Evolutionary conservation across 441 rosid genomes (phyloP).

Genomic region (Adansonia grandidieri): DNA sequence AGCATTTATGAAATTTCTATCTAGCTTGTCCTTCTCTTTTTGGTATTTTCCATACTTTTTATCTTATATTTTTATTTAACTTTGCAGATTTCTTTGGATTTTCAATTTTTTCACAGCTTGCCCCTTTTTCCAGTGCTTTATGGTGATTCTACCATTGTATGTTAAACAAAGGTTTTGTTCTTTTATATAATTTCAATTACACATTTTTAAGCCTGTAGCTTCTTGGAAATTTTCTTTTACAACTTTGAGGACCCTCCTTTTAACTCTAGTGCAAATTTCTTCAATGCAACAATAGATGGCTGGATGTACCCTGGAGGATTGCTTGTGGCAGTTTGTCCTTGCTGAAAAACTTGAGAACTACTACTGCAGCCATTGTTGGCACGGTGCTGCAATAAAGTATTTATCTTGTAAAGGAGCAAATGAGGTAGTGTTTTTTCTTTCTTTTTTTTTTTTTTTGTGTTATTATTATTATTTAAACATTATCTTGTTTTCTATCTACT

Average conservation of each 20-base stretch:
- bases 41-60: not conserved
- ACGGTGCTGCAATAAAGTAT: constrained; percentile 68
- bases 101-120: constrained; percentile 81
- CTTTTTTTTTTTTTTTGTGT: not conserved
- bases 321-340: constrained; percentile 65
- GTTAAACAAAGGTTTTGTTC: constrained; percentile 57
- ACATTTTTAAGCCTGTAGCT: constrained; percentile 18
- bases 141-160: constrained; percentile 67
- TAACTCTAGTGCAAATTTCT: constrained; percentile 19
- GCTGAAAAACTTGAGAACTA: constrained; percentile 73
- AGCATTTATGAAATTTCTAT: not conserved
- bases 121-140: constrained; percentile 64
- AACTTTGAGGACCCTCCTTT: not conserved
- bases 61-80: not conserved
- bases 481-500: constrained; percentile 14
- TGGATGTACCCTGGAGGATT: constrained; percentile 68
- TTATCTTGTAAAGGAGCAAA: constrained; percentile 43
- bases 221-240: constrained; percentile 13
- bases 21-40: not conserved
- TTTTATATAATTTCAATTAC: constrained; percentile 28
- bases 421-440: constrained; percentile 47
- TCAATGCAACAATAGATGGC: constrained; percentile 46
- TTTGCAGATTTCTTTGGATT: constrained; percentile 82
- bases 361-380: constrained; percentile 83
- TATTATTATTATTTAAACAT: not conserved